These are phyloP conservation scores for Emergomyces africanus DNA, from an alignment of 2,329 filamentous ascomycete species.

Conservation along the genomic window DNA sequence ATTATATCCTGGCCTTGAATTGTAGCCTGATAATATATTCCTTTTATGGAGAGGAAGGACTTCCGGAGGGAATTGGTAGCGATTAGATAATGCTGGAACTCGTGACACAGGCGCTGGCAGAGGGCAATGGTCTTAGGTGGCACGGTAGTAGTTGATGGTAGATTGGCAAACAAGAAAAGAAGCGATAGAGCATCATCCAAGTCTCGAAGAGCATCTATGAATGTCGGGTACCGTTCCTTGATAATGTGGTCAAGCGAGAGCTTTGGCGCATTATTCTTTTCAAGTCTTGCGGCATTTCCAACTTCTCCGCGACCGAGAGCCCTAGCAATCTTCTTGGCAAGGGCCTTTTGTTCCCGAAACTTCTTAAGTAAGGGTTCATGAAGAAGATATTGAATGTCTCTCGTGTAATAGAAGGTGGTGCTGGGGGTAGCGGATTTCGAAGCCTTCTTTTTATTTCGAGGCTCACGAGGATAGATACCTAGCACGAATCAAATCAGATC, in stretches of 20 bases:
- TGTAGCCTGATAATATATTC: conserved; percentile 97
- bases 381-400: conserved; percentile 96
- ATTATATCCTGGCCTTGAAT: conserved; percentile 95
- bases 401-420: conserved; percentile 84
- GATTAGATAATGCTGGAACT: conserved; percentile 98
- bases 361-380: conserved; percentile 90
- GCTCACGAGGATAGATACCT: conserved; percentile 94
- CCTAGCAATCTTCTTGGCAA: conserved; percentile 94
- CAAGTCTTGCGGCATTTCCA: conserved; percentile 72
- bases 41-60: conserved; percentile 97
- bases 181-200: conserved; percentile 94
- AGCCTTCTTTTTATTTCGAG: conserved; percentile 92
- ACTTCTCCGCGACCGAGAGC: conserved; percentile 88
- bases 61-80: conserved; percentile 81
- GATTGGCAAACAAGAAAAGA: conserved; percentile 93
- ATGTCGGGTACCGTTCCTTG: conserved; percentile 95
- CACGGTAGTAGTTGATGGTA: conserved; percentile 78
- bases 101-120: conserved; percentile 82
- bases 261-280: conserved; percentile 80
- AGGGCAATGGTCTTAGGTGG: conserved; percentile 91
- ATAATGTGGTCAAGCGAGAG: conserved; percentile 94
- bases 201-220: conserved; percentile 84
- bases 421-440: conserved; percentile 79
- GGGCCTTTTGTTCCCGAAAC: conserved; percentile 91
- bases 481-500: conserved; percentile 9